phyloP scores from a whole-genome alignment of 164 flowering plant genomes.

The Nymphaea thermarum region DNA sequence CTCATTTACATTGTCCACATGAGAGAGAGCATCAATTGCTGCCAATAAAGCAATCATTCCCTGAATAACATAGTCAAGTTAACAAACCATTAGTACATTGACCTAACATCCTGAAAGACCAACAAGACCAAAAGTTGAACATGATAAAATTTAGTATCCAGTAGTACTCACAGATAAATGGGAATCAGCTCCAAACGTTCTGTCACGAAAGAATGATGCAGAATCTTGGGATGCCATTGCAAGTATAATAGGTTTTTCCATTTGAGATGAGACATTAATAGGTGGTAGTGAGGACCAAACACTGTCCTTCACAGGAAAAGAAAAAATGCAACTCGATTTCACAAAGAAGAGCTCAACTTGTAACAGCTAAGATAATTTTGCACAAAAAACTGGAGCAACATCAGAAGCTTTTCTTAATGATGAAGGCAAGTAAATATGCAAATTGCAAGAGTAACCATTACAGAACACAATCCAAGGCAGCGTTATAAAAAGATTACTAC shows the following conservation, averaged over 20 bases:
- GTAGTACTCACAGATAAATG: constrained; percentile 70
- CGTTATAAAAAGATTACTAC: too few relatives aligned
- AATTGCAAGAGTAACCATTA: too few relatives aligned
- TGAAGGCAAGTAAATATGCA: too few relatives aligned
- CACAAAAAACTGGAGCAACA: not conserved
- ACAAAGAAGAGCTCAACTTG: not conserved
- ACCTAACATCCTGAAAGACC: not conserved
- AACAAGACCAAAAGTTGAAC: too few relatives aligned
- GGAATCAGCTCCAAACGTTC: constrained; percentile 88
- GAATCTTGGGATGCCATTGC: constrained; percentile 78
- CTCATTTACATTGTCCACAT: constrained; percentile 35
- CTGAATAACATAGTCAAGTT: constrained; percentile 20
- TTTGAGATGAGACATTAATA: constrained; percentile 31
- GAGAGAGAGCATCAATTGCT: constrained; percentile 91
- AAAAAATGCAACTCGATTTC: constrained; percentile 6
- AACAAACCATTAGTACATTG: not conserved
- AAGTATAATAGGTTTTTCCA: constrained; percentile 48
- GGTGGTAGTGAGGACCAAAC: constrained; percentile 96
- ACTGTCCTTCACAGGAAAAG: constrained; percentile 77
- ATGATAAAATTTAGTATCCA: too few relatives aligned
- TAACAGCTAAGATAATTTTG: not conserved
- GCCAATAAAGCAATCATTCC: constrained; percentile 90
- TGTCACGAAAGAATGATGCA: constrained; percentile 90
- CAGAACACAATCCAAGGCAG: too few relatives aligned
- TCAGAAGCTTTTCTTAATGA: not conserved